Evolutionary conservation across 495 filamentous ascomycete genomes (phyloP).

Genomic region (Xylaria flabelliformis): DNA sequence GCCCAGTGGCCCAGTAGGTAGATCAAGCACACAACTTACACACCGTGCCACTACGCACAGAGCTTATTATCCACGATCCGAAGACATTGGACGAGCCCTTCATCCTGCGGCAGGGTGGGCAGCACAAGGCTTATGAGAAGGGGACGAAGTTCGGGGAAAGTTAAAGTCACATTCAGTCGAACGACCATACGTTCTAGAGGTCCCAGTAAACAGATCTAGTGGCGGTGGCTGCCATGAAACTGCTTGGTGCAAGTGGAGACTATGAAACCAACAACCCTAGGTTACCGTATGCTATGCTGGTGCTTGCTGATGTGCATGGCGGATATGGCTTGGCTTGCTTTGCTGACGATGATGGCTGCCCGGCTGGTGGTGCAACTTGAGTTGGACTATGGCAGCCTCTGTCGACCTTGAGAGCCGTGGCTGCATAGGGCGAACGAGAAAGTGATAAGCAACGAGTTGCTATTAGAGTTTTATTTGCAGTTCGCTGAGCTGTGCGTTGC

Average conservation of each 20-base stretch:
- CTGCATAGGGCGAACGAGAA: conserved; percentile 24
- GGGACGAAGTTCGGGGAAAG: conserved; percentile 30
- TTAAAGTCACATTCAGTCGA: conserved; percentile 35
- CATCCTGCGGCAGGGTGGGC: conserved; percentile 26
- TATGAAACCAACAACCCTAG: conserved; percentile 40
- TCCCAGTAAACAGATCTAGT: conserved; percentile 39
- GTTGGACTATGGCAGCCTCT: conserved; percentile 23
- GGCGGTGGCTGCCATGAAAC: conserved; percentile 42
- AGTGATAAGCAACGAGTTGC: conserved; percentile 1
- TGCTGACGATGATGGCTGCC: conserved; percentile 36
- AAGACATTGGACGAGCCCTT: conserved; percentile 29
- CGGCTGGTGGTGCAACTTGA: conserved; percentile 24
- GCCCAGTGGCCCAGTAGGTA: too few relatives aligned
- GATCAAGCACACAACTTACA: conserved; percentile 22
- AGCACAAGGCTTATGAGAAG: conserved; percentile 38
- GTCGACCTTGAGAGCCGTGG: conserved; percentile 17
- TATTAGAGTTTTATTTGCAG: conserved; percentile 24
- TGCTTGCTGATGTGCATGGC: conserved; percentile 41
- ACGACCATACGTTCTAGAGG: conserved; percentile 40
- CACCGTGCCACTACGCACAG: conserved; percentile 27
- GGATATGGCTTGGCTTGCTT: conserved; percentile 32
- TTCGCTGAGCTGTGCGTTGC: conserved; percentile 26
- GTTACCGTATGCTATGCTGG: conserved; percentile 28
- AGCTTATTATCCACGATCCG: conserved; percentile 26
- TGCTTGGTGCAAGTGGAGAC: conserved; percentile 35